phyloP scores from a whole-genome alignment of 345 rosid species.

The Gossypium mustelinum region DNA sequence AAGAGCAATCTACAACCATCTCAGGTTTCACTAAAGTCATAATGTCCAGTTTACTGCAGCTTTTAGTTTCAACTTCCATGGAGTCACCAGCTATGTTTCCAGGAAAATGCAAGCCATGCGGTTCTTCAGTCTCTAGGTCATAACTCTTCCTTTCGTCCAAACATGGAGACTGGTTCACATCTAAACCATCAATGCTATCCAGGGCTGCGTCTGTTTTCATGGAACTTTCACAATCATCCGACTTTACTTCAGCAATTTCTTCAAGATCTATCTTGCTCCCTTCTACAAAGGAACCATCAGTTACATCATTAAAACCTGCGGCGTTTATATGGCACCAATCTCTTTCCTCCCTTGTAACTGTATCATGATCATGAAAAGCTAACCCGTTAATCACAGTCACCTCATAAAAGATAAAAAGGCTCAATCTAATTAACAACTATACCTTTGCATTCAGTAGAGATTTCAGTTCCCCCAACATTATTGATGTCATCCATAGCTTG shows the following conservation, averaged over 20 bases:
- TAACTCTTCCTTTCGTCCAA: not conserved
- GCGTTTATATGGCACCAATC: not conserved
- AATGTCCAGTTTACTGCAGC: not conserved
- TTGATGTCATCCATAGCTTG: constrained; percentile 6
- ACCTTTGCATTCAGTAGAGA: constrained; percentile 18
- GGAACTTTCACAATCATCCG: constrained; percentile 6
- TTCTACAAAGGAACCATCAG: constrained; percentile 15
- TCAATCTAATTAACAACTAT: not conserved
- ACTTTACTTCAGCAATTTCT: constrained; percentile 2
- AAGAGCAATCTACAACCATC: not conserved
- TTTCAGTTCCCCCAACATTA: not conserved
- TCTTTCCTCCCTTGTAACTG: not conserved
- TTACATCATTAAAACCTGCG: not conserved
- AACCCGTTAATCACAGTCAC: not conserved
- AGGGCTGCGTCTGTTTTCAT: not conserved
- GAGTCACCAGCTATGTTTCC: not conserved
- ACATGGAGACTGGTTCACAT: constrained; percentile 1
- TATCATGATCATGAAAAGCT: not conserved
- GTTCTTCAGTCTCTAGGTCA: constrained; percentile 7
- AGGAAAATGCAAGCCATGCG: not conserved
- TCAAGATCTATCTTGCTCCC: not conserved
- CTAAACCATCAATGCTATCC: not conserved
- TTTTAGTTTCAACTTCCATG: constrained; percentile 1
- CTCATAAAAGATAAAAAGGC: not conserved
- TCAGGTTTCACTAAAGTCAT: constrained; percentile 6